Evolutionary conservation across 2,329 filamentous ascomycete species (phyloP).

Genomic region (Botrytis fabae): DNA sequence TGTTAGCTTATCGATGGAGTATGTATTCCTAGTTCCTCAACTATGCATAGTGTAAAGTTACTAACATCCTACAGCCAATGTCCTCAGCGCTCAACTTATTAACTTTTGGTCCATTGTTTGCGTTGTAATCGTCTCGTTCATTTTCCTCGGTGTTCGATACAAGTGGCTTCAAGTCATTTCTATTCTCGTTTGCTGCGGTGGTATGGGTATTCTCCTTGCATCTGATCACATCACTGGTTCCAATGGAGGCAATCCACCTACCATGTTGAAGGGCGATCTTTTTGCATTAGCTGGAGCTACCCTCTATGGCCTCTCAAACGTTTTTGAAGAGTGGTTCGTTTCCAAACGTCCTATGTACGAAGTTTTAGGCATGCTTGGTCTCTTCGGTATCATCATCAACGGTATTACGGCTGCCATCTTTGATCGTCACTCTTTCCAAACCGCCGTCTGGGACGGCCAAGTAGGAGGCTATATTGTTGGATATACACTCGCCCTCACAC

Average conservation of each 20-base stretch:
- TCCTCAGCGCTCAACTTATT: slow-evolving; percentile 89
- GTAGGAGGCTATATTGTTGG: slow-evolving; percentile 84
- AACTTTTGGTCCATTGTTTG: slow-evolving; percentile 99
- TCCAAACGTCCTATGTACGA: slow-evolving; percentile 85
- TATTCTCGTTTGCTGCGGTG: slow-evolving; percentile 87
- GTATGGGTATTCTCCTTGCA: slow-evolving; percentile 81
- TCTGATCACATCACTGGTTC: slow-evolving; percentile 81
- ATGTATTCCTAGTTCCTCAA: neutral
- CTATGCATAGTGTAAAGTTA: neutral
- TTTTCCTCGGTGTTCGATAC: slow-evolving; percentile 85
- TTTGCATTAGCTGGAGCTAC: slow-evolving; percentile 88
- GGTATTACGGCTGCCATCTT: slow-evolving; percentile 90
- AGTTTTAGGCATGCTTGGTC: slow-evolving; percentile 84
- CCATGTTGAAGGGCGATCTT: slow-evolving; percentile 86
- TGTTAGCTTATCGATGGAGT: slow-evolving; percentile 76
- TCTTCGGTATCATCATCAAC: slow-evolving; percentile 89
- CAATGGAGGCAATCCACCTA: slow-evolving; percentile 66
- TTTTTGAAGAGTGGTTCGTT: slow-evolving; percentile 93
- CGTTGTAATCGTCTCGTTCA: slow-evolving; percentile 81
- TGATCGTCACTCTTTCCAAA: slow-evolving; percentile 71
- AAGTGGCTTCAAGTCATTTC: slow-evolving; percentile 80
- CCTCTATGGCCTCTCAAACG: slow-evolving; percentile 88
- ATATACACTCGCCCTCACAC: slow-evolving; percentile 77
- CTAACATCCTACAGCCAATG: slow-evolving; percentile 60
- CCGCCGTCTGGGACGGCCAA: slow-evolving; percentile 63